Evolutionary conservation across 2,329 filamentous ascomycete species (phyloP).

Genomic region (Ceratocystis lukuohia): DNA sequence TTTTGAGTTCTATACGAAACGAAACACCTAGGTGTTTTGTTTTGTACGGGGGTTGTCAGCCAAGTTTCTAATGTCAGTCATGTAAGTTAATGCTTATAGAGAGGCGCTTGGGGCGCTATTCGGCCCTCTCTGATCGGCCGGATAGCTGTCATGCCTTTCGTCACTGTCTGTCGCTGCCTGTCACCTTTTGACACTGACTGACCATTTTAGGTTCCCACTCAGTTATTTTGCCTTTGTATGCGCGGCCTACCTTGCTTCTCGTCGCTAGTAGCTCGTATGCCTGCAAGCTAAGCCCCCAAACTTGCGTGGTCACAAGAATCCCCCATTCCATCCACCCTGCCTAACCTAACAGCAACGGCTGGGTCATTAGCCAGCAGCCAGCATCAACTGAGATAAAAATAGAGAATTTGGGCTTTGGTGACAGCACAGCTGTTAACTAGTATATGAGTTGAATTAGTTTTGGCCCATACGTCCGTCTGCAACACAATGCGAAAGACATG

Average conservation of each 20-base stretch:
- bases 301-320: background rate
- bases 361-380: background rate
- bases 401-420: too few species aligned
- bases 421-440: too few species aligned
- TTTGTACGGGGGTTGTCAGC: background rate
- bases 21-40: background rate
- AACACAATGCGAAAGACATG: too few species aligned
- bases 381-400: background rate
- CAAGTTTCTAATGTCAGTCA: too few species aligned
- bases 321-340: background rate
- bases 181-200: background rate
- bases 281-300: constrained; percentile 3
- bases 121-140: too few species aligned
- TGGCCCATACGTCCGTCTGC: too few species aligned
- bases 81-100: too few species aligned
- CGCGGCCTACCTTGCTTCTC: background rate
- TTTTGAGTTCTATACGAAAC: background rate
- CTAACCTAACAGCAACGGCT: too few species aligned
- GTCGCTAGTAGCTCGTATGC: background rate
- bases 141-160: background rate
- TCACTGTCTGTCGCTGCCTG: background rate
- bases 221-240: background rate
- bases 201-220: background rate
- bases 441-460: too few species aligned
- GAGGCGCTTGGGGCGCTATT: too few species aligned